Evolutionary conservation across 2,329 filamentous ascomycete genomes (phyloP), one percentile per base, ranked within the genome.

Genomic region (Corynespora cassiicola): DNA sequence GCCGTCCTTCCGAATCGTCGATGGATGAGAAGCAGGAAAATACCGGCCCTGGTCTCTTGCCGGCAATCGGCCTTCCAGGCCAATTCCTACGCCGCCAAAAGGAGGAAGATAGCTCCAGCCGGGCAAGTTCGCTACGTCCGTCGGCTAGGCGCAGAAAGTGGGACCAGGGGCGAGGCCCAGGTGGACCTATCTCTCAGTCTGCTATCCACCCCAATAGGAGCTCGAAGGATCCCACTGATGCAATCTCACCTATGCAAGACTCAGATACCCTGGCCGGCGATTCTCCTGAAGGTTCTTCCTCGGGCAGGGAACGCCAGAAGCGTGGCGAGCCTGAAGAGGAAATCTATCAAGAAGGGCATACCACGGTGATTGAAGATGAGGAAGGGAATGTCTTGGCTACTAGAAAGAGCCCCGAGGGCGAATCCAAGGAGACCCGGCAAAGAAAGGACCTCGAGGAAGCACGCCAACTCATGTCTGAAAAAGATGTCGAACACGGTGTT

Each of bases 151-250:
- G 82, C 31, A 85, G 80, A 58, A 87, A 79, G 71, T 87, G 84
- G 79, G 86, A 89, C 47, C 80, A 81, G 45, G 85, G 80, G n/a
- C 79, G 81, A 53, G 87, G 85, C 44, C 70, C 88, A 3, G 94
- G 94, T 45, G 94, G 94, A 0, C 94, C 90, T 3, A 86, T 97
- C 53, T 88, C 82, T 45, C 85, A 95, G 60, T 96, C 92, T 22
- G 94, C 94, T 16, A 96, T 97, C 54, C 85, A 81, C 50, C 94
- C 94, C 22, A 70, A 73, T n/a, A 51, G 63, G 28, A 50, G 46
- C 31, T 48, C 62, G 9, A 58, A 65, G 23, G 61, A 66, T 23
- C 57, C 62, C 15, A 36, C 42, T 2, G 66, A 72, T 24, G 47
- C 47, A 5, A 52, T 56, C 11, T 58, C 66, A 11, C 54, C 69